These are phyloP conservation scores for Colletotrichum noveboracense DNA, from an alignment of 2,329 filamentous ascomycete species.

Conservation along the genomic window DNA sequence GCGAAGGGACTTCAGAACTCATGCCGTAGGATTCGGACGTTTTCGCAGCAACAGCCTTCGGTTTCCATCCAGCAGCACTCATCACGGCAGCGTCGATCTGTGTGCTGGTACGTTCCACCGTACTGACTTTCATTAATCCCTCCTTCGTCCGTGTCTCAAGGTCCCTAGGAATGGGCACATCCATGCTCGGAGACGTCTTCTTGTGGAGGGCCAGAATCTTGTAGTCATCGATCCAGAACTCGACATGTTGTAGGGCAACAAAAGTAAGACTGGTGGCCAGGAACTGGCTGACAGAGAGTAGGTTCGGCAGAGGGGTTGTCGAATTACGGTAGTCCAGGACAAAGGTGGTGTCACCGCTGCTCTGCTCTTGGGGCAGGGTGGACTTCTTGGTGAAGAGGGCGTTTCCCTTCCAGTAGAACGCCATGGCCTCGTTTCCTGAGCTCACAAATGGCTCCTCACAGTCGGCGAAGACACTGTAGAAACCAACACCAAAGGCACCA, in stretches of 20 bases:
- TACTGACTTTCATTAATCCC: constrained; percentile 83
- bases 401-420: constrained; percentile 99
- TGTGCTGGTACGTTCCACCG: constrained; percentile 83
- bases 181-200: constrained; percentile 79
- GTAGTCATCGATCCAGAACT: constrained; percentile 90
- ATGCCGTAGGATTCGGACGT: constrained; percentile 54
- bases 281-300: constrained; percentile 89
- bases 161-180: constrained; percentile 76
- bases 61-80: constrained; percentile 86
- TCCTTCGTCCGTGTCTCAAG: constrained; percentile 85
- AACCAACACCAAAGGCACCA: constrained; percentile 96
- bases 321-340: constrained; percentile 91
- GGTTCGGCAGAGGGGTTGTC: constrained; percentile 83
- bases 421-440: constrained; percentile 91
- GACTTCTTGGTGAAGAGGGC: constrained; percentile 91
- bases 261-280: constrained; percentile 95
- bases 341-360: constrained; percentile 82
- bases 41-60: constrained; percentile 51
- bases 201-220: constrained; percentile 81
- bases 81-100: constrained; percentile 93
- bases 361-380: constrained; percentile 70
- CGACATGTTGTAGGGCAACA: constrained; percentile 85
- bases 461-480: constrained; percentile 98
- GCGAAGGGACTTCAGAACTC: constrained; percentile 61
- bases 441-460: constrained; percentile 98